phyloP scores from a whole-genome alignment of 169 alveolate genomes.

The Plasmodium yoelii region DNA sequence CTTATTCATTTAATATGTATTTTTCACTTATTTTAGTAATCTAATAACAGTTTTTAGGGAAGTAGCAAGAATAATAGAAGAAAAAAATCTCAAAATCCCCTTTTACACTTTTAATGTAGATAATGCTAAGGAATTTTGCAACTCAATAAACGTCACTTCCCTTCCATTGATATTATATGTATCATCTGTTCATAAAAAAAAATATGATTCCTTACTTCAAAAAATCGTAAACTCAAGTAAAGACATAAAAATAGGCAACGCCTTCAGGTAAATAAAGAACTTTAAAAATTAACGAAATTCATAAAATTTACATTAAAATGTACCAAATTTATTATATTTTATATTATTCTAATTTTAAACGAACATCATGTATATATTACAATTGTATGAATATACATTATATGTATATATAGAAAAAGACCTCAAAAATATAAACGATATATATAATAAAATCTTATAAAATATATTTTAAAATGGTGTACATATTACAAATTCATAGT shows the following conservation, averaged over 20 bases:
- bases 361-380: too few species aligned
- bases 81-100: conserved; percentile 47
- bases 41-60: conserved; percentile 66
- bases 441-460: too few species aligned
- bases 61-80: conserved; percentile 61
- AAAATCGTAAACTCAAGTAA: conserved; percentile 48
- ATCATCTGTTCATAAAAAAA: conserved; percentile 68
- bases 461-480: too few species aligned
- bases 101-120: conserved; percentile 69
- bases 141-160: conserved; percentile 27
- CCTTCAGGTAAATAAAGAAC: conserved; percentile 64
- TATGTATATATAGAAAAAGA: too few species aligned
- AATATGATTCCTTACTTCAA: conserved; percentile 48
- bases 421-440: too few species aligned
- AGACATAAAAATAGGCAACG: conserved; percentile 72
- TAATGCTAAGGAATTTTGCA: conserved; percentile 56
- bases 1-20: background rate
- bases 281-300: background rate
- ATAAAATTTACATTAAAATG: background rate
- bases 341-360: too few species aligned
- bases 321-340: too few species aligned
- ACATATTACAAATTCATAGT: too few species aligned
- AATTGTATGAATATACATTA: too few species aligned
- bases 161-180: conserved; percentile 66
- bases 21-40: conserved; percentile 17